Percentiles rank a stretch among this genome's conserved stretches.
These are phyloP conservation scores for Trichoderma afroharzianum DNA, from an alignment of 2,329 filamentous ascomycete genomes.

Conservation along the genomic window DNA sequence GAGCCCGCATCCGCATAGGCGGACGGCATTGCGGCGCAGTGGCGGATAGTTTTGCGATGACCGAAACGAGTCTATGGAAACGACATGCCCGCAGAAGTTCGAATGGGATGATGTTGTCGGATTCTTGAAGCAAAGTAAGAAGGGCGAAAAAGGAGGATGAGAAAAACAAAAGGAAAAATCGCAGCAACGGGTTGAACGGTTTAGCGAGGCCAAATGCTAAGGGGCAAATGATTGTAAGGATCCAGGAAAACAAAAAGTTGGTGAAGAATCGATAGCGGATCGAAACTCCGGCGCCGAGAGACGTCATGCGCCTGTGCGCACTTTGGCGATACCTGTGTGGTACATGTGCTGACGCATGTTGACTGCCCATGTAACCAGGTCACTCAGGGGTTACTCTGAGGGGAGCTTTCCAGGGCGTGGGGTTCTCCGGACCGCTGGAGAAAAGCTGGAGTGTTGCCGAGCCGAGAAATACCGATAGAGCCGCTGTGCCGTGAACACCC, in stretches of 20 bases:
- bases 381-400: slow-evolving; percentile 11
- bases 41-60: background rate
- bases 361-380: background rate
- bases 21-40: slow-evolving; percentile 48
- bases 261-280: slow-evolving; percentile 5
- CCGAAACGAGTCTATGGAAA: background rate
- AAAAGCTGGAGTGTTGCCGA: slow-evolving; percentile 6
- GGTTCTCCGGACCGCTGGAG: slow-evolving; percentile 6
- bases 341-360: background rate
- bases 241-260: background rate
- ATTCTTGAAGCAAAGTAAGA: background rate
- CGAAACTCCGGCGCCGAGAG: background rate
- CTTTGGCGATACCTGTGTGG: background rate
- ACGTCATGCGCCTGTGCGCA: slow-evolving; percentile 7
- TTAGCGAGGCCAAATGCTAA: background rate
- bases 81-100: slow-evolving; percentile 15
- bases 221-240: slow-evolving; percentile 1
- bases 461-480: slow-evolving; percentile 23
- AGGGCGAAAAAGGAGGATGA: background rate
- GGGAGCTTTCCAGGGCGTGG: background rate
- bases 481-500: background rate
- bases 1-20: slow-evolving; percentile 55
- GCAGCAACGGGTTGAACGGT: background rate
- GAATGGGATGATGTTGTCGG: background rate
- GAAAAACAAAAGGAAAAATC: background rate